Evolutionary conservation across 805 yeast genomes (phyloP).

Genomic region (Dipodascus albidus): DNA sequence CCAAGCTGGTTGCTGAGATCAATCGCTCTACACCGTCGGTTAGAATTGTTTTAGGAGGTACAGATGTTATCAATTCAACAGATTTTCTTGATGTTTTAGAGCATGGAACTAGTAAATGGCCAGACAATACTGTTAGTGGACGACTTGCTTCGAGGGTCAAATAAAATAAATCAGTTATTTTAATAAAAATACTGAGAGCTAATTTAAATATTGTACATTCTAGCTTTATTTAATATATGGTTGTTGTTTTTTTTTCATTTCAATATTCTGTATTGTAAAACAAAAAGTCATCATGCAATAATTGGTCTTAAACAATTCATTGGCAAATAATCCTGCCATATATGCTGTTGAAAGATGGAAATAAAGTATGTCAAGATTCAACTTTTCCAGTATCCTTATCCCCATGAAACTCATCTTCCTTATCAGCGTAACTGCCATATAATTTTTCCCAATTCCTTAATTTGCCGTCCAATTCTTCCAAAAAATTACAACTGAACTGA

Average conservation of each 20-base stretch:
- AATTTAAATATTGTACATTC: too few species aligned
- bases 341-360: too few species aligned
- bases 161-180: too few species aligned
- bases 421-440: neutral
- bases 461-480: neutral
- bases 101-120: conserved; percentile 30
- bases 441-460: neutral
- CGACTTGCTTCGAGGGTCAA: conserved; percentile 4
- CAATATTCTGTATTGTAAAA: too few species aligned
- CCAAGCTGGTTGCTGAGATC: conserved; percentile 66
- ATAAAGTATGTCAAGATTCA: neutral
- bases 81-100: conserved; percentile 29
- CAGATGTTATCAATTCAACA: conserved; percentile 40
- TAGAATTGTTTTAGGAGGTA: conserved; percentile 74
- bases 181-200: too few species aligned
- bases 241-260: too few species aligned
- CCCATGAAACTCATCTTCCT: neutral
- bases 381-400: neutral
- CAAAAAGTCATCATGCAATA: too few species aligned
- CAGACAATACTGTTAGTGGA: neutral
- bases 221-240: too few species aligned
- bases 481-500: neutral
- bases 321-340: too few species aligned
- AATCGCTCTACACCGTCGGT: conserved; percentile 41
- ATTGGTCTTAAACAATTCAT: too few species aligned